phyloP scores from a whole-genome alignment of 805 yeast species.

The Starmerella scarabaei region DNA sequence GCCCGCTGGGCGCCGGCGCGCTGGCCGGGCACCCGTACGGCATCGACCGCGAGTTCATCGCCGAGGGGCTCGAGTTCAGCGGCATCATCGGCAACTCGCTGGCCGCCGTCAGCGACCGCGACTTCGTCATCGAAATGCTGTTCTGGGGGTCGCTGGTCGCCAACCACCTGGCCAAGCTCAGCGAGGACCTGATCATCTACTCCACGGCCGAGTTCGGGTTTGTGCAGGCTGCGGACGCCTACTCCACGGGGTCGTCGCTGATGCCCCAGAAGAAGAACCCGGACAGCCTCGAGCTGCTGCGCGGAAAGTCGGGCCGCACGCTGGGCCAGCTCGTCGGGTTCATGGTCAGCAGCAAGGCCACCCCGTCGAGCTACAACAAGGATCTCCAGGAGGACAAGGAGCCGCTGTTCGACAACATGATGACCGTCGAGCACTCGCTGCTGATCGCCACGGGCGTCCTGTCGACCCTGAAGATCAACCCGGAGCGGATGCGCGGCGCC shows the following conservation, averaged over 20 bases:
- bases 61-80: conserved; percentile 62
- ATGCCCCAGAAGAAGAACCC: conserved; percentile 99
- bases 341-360: conserved; percentile 91
- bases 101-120: conserved; percentile 96
- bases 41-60: conserved; percentile 86
- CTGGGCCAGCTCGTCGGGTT: conserved; percentile 93
- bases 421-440: conserved; percentile 86
- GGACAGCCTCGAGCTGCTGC: conserved; percentile 81
- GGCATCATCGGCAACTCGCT: conserved; percentile 90
- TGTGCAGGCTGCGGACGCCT: conserved; percentile 86
- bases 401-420: conserved; percentile 84
- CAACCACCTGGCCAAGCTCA: conserved; percentile 89
- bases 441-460: conserved; percentile 93
- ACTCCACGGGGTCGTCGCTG: conserved; percentile 93
- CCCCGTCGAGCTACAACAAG: conserved; percentile 94
- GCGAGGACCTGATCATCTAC: conserved; percentile 89
- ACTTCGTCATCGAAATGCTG: conserved; percentile 87
- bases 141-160: conserved; percentile 92
- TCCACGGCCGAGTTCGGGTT: conserved; percentile 97
- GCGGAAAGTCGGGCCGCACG: conserved; percentile 96
- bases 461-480: conserved; percentile 65
- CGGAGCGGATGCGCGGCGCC: conserved; percentile 68
- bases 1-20: conserved; percentile 96
- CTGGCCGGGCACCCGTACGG: conserved; percentile 99
- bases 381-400: conserved; percentile 99